Evolutionary conservation across 169 alveolate species (phyloP).

Genomic region (Amoebophrya sp.): DNA sequence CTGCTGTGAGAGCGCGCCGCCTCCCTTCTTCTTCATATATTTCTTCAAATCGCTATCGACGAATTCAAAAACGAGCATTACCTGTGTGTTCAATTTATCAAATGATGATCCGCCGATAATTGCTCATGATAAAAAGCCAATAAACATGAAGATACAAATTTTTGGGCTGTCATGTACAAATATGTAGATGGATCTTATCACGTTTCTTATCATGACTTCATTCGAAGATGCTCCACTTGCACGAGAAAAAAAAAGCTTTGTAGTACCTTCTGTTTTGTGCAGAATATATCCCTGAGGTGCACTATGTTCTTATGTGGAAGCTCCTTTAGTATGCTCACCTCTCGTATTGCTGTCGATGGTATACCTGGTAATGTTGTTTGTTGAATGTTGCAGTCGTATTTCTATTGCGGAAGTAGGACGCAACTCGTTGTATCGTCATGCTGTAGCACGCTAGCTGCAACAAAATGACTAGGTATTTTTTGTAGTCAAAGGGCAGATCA

Average conservation of each 20-base stretch:
- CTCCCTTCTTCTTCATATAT: slow-evolving; percentile 56
- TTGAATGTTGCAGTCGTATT: too few relatives aligned
- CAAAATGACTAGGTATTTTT: too few relatives aligned
- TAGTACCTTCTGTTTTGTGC: slow-evolving; percentile 16
- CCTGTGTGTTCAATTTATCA: too few relatives aligned
- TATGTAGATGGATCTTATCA: slow-evolving; percentile 22
- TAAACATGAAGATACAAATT: too few relatives aligned
- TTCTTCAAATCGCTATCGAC: slow-evolving; percentile 55
- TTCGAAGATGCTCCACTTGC: background rate
- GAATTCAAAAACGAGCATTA: slow-evolving; percentile 54
- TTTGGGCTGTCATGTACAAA: too few relatives aligned
- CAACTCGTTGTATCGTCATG: too few relatives aligned
- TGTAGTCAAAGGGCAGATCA: too few relatives aligned
- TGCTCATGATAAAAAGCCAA: too few relatives aligned
- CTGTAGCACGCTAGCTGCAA: too few relatives aligned
- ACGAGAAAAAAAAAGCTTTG: background rate
- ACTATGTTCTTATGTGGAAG: slow-evolving; percentile 53
- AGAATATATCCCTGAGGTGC: slow-evolving; percentile 17
- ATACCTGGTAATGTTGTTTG: slow-evolving; percentile 35
- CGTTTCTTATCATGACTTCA: background rate
- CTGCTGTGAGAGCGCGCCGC: slow-evolving; percentile 52
- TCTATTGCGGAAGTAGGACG: too few relatives aligned
- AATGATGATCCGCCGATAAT: too few relatives aligned
- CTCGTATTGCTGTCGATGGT: slow-evolving; percentile 63
- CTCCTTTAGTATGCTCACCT: slow-evolving; percentile 58